Percentiles rank a stretch among this genome's conserved stretches.
Evolutionary conservation across 2,329 filamentous ascomycete genomes (phyloP).

Genomic region (Leptographium galeiforme): DNA sequence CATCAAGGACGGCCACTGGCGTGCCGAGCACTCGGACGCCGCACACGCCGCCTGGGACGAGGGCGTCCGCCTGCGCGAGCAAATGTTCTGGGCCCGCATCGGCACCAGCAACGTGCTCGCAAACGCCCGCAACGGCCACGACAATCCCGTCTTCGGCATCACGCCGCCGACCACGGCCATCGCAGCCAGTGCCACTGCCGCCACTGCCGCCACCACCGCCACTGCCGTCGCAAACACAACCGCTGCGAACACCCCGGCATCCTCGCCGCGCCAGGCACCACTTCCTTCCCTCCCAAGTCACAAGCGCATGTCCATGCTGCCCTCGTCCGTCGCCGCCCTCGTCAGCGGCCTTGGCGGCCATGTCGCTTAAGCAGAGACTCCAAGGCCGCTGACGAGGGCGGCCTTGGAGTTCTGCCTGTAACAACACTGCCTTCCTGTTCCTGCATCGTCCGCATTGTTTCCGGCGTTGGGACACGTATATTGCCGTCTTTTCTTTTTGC

Average conservation of each 20-base stretch:
- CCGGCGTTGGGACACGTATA: not conserved
- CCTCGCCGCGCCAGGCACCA: not conserved
- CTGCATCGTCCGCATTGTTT: not conserved
- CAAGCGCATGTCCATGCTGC: conserved; percentile 5
- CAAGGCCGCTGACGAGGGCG: no score
- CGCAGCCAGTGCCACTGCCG: no score
- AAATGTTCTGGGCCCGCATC: conserved; percentile 94
- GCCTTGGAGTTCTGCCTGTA: not conserved
- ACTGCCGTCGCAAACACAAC: no score
- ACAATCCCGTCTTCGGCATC: not conserved
- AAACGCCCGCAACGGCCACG: not conserved
- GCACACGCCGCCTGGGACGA: conserved; percentile 92
- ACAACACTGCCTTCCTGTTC: not conserved
- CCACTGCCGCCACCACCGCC: no score
- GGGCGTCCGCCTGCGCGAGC: conserved; percentile 73
- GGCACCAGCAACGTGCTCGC: conserved; percentile 26
- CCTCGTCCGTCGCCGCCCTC: conserved; percentile 9
- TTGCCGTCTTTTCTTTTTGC: not conserved
- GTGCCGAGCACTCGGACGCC: conserved; percentile 67
- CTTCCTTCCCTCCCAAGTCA: not conserved
- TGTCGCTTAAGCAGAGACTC: not conserved
- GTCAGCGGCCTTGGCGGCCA: conserved; percentile 10
- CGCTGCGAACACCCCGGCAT: not conserved
- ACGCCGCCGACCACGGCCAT: not conserved
- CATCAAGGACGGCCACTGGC: conserved; percentile 85